Evolutionary conservation across 2,329 filamentous ascomycete species (phyloP).

Genomic region (Trichoderma sp.): DNA sequence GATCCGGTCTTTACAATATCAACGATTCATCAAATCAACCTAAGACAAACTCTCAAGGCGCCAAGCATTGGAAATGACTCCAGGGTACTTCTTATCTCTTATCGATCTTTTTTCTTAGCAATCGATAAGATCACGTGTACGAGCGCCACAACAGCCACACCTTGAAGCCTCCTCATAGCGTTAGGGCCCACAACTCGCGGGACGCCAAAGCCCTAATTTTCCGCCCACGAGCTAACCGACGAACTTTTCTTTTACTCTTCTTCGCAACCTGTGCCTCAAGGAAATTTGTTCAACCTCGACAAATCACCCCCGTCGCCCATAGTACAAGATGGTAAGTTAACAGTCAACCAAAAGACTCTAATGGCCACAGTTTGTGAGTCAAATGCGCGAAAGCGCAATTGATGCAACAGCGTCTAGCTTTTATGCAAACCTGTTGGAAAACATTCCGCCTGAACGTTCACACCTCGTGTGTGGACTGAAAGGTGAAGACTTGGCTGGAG

Average conservation of each 20-base stretch:
- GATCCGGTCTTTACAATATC: neutral
- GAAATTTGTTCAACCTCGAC: conserved; percentile 39
- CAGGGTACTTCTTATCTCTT: neutral
- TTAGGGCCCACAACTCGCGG: conserved; percentile 17
- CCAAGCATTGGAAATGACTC: neutral
- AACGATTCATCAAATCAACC: neutral
- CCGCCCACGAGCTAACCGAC: conserved; percentile 36
- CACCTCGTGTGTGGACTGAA: conserved; percentile 26
- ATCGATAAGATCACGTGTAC: conserved; percentile 22
- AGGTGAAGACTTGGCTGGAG: conserved; percentile 70
- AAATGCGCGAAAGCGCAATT: conserved; percentile 37
- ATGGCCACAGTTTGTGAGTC: conserved; percentile 43
- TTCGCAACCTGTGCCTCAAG: conserved; percentile 32
- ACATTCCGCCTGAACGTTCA: conserved; percentile 37
- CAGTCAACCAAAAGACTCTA: conserved; percentile 35
- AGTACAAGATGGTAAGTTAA: conserved; percentile 47
- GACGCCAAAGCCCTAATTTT: conserved; percentile 42
- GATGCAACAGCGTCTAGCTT: conserved; percentile 36
- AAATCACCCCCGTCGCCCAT: conserved; percentile 38
- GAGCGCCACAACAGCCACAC: neutral
- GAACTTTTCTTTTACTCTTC: conserved; percentile 31
- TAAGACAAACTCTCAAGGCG: neutral
- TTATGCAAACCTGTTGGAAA: conserved; percentile 35
- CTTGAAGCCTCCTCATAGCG: neutral
- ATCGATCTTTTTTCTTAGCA: neutral